Evolutionary conservation across 169 alveolate species (phyloP).

Genomic region (Perkinsus olseni): DNA sequence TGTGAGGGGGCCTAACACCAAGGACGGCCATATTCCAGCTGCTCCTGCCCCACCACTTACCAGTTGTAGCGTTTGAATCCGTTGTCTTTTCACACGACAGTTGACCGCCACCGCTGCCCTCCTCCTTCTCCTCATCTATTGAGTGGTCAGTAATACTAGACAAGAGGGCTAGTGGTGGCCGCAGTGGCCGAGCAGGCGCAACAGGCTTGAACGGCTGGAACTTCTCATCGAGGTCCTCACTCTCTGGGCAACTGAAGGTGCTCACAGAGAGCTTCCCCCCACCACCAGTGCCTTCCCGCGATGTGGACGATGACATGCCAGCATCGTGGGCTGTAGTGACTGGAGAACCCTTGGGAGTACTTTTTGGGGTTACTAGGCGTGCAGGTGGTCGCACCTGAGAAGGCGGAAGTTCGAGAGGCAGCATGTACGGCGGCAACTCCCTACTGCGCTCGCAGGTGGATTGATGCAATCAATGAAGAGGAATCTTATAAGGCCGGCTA

Average conservation of each 20-base stretch:
- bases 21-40: neutral
- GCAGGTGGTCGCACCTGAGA: neutral
- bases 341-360: neutral
- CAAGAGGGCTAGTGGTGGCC: neutral
- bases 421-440: neutral
- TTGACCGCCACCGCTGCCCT: neutral
- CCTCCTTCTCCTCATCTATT: neutral
- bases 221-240: neutral
- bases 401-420: neutral
- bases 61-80: neutral
- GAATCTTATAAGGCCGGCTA: neutral
- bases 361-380: neutral
- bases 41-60: neutral
- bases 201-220: neutral
- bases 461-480: neutral
- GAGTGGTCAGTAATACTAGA: neutral
- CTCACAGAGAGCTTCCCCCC: neutral
- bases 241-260: neutral
- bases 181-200: neutral
- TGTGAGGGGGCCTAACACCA: neutral
- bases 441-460: neutral
- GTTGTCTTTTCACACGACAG: neutral
- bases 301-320: too few relatives aligned
- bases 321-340: neutral
- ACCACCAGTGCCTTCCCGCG: neutral